Conservation (phyloP, 2,329 filamentous ascomycete genomes). For the Pseudomassariella vexata region DNA sequence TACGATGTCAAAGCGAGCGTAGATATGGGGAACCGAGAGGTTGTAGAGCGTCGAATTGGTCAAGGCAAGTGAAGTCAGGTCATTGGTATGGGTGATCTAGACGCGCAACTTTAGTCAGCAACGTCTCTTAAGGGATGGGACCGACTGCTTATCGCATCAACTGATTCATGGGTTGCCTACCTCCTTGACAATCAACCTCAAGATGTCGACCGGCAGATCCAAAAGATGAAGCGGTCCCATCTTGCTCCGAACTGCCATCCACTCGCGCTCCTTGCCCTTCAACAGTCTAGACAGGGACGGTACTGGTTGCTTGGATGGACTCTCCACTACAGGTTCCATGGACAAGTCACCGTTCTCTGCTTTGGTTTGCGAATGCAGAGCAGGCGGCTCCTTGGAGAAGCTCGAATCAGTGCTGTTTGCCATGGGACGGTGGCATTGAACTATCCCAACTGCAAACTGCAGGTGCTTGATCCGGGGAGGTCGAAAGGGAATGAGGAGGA, state of each 20-base stretch:
- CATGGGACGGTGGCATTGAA: slow-evolving; percentile 14
- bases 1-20: slow-evolving; percentile 81
- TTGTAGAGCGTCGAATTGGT: slow-evolving; percentile 73
- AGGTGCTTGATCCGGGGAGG: slow-evolving; percentile 8
- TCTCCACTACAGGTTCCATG: too few relatives aligned
- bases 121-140: too few relatives aligned
- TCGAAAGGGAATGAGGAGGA: too few relatives aligned
- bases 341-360: slow-evolving; percentile 12
- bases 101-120: slow-evolving; percentile 1
- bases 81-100: slow-evolving; percentile 74
- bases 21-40: slow-evolving; percentile 72
- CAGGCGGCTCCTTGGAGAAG: slow-evolving; percentile 11
- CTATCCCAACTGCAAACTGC: slow-evolving; percentile 6
- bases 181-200: slow-evolving; percentile 76
- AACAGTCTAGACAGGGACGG: slow-evolving; percentile 33
- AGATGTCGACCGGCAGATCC: slow-evolving; percentile 71
- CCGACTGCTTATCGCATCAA: too few relatives aligned
- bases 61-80: slow-evolving; percentile 70
- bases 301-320: slow-evolving; percentile 12
- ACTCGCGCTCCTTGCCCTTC: slow-evolving; percentile 59
- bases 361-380: slow-evolving; percentile 13
- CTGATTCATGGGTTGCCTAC: slow-evolving; percentile 36
- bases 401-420: slow-evolving; percentile 13
- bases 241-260: slow-evolving; percentile 56
- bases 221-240: slow-evolving; percentile 59